Percentiles rank a stretch among this genome's conserved stretches.
These are phyloP conservation scores for Adansonia digitata DNA, from an alignment of 345 rosid species.

Conservation along the genomic window DNA sequence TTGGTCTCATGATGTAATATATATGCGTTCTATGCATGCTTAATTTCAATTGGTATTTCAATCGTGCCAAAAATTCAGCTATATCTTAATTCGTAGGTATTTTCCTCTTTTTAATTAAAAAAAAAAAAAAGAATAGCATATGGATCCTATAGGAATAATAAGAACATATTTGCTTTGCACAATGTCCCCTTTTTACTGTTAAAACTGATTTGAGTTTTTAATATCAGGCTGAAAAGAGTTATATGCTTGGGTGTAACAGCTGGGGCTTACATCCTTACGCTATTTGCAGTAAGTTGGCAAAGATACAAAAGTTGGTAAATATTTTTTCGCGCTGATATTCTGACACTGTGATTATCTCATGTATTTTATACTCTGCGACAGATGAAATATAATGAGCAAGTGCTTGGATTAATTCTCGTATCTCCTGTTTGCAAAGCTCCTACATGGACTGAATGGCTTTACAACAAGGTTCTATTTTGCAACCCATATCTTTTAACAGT, in stretches of 20 bases:
- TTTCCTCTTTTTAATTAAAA: neutral
- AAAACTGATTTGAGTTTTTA: neutral
- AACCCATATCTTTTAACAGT: neutral
- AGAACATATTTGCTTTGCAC: neutral
- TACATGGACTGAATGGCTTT: conserved; percentile 69
- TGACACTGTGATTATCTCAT: neutral
- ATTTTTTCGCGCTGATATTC: neutral
- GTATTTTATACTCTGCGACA: conserved; percentile 22
- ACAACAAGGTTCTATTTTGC: conserved; percentile 46
- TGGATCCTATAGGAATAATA: neutral
- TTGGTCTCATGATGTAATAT: neutral
- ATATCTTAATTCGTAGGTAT: neutral
- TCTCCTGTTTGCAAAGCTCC: conserved; percentile 67
- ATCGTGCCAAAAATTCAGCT: neutral
- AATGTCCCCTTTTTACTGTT: neutral
- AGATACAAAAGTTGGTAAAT: neutral
- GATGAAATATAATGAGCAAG: conserved; percentile 52
- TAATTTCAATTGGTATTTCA: neutral
- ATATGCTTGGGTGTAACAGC: conserved; percentile 66
- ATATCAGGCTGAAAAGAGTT: conserved; percentile 44
- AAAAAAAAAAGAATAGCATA: neutral
- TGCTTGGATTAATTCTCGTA: conserved; percentile 56
- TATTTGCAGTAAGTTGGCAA: conserved; percentile 47
- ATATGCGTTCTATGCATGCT: neutral
- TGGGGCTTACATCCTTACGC: conserved; percentile 61